Base-by-base conservation (phyloP, 2,329 filamentous ascomycete species). In the Curvularia verruculosa region DNA sequence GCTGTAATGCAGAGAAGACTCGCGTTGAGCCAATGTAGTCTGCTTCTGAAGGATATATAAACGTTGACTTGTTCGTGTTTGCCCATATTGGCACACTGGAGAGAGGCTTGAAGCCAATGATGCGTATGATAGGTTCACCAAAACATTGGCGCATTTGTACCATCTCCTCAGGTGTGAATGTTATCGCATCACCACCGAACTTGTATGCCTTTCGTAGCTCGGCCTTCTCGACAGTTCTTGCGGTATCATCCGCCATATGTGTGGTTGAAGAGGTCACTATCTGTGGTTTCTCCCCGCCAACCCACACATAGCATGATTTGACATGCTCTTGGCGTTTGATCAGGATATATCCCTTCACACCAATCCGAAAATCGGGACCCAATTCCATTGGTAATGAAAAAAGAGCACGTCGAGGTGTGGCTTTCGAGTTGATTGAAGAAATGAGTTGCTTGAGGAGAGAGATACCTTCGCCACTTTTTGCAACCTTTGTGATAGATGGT, bases 121-220 rank as follows among this genome's bases (percentile, higher is more conserved):
- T 89, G 5, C 92, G 88, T 54, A 99, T 89, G 12, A 91, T 82
- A 0, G 92, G 91, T 1, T 89, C 83, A 2, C 93, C 94, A 67
- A 96, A 96, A 51, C 72, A 74, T 64, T 91, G 81, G 59, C 88
- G 88, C 56, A 99, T 82, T 19, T 84, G 80, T 56, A 88, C 89
- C 58, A 94, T 87, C 74, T 99, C 94, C 31, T 97, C 92, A 0
- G 88, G 84, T 0, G 88, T 88, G 74, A 99, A 99, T 47, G 89
- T 85, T 45, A 99, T 86, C 46, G 92, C 92, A 64, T 96, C 91
- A 37, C 92, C 93, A 12, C 94, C 95, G 71, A 98, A 98, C 68
- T 95, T 97, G 81, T 95, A 99, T 0, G 94, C 95, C 76, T 95
- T 97, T 57, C 89, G 89, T 19, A 96, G 85, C 68, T 98, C 92